Base-by-base conservation (phyloP, 768 basidiomycete species). In the Boletales sp. region DNA sequence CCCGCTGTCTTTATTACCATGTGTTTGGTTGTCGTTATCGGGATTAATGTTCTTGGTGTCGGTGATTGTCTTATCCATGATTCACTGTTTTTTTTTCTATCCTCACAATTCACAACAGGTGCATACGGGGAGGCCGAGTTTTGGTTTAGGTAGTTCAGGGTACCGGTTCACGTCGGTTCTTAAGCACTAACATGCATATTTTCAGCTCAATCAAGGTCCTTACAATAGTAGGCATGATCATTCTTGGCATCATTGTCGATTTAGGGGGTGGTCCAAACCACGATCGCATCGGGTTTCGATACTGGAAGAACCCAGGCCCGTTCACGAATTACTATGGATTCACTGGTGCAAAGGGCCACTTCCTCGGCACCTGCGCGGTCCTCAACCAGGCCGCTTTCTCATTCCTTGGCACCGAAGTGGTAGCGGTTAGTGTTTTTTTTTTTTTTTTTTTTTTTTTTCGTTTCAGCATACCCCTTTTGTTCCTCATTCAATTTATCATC, bases 361-460 rank as follows among this genome's bases (percentile, higher is more conserved):
- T 84, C 70, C 60, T 75, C 12, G 72, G 72, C 4, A 70, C 69
- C 48, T 81, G 75, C 70, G 72, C 78, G 3, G 81, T 81, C 39
- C 72, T 80, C 47, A 75, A 72, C 9, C 79, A 82, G 57, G 84
- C 83, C 12, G 79, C 77, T 4, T 84, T 83, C 68, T 74, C 79
- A 12, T 83, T 73, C 63, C 72, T 79, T 29, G 83, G 83, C 10
- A 80, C 82, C 1, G 83, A 84, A 58, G 66, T 69, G 36, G 74
- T 75, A 18, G 75, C 74, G 40, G 72, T 74, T 47, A 54, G 65
- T 63, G 4, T 47, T 29, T 17, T n/a, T n/a, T n/a, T n/a, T n/a
- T n/a, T n/a, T n/a, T n/a, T n/a, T n/a, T n/a, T n/a, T n/a, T n/a
- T n/a, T n/a, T n/a, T n/a, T n/a, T 37, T 7, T 0, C 41, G 3